Base-by-base conservation (phyloP, 1,139 yeast genomes). In the Taphrina sp. region DNA sequence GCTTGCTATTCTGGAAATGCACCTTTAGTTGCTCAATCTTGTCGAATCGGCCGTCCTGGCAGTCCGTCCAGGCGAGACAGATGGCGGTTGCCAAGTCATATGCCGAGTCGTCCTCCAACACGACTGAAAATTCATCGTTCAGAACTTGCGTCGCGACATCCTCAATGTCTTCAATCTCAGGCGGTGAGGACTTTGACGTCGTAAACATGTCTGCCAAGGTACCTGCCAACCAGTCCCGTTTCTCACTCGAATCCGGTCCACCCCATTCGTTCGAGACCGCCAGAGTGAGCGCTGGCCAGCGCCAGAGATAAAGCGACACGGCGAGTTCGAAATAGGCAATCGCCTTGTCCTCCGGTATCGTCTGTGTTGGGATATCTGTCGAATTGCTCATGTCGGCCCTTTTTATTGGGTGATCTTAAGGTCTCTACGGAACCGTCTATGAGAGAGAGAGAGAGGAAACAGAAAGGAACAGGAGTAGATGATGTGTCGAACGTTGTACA, bases 191-290 rank as follows among this genome's bases (percentile, higher is more conserved):
- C 10, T 17, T 14, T n/a, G 31, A 17, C 16, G 26, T 16, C 5
- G 38, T 22, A 20, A 41, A 92, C 57, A 89, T 74, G 39, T 89
- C 97, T 43, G 88, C 80, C 1, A 90, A 79, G 17, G 86, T 75
- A 3, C 89, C 95, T 2, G 89, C 82, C 60, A 90, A 77, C 98
- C 98, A 94, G 67, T 92, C 98, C 66, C 99, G 78, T 70, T 92
- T 92, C 46, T 87, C 97, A 0, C 77, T 79, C 10, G 95, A 84
- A 44, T 86, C 86, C 14, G 95, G 81, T 1, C 98, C 99, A 59
- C 98, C 99, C 98, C 98, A 92, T 36, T 77, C 75, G 67, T 86
- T 87, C n/a, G 81, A 95, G n/a, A 94, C 98, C 0, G 98, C 98
- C 0, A 87, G 83, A 52, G 79, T 77, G 57, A 92, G 74, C 43